A percentile compares a stretch with the other conserved stretches of the same genome.
These are phyloP conservation scores for Trichoderma guizhouense DNA, from an alignment of 2,329 filamentous ascomycete genomes.

Conservation along the genomic window DNA sequence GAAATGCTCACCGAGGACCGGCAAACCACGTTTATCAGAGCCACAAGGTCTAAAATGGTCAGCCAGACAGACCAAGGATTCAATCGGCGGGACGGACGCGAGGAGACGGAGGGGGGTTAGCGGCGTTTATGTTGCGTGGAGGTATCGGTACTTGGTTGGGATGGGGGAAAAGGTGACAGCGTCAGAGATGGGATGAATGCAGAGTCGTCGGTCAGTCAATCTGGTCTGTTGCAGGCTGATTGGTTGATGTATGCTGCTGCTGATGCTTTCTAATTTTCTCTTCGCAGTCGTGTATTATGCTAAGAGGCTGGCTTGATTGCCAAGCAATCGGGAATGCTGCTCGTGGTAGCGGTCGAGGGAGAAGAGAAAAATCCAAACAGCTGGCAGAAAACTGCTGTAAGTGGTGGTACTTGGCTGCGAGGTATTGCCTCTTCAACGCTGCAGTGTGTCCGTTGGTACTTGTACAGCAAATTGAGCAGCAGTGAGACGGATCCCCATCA, in stretches of 20 bases:
- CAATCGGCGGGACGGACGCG: conserved; percentile 10
- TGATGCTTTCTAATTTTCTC: not conserved
- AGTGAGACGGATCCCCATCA: conserved; percentile 13
- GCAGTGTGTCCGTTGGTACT: not conserved
- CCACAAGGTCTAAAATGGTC: conserved; percentile 6
- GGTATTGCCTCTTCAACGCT: not conserved
- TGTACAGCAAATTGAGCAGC: not conserved
- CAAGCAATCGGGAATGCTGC: not conserved
- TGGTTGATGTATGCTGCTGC: not conserved
- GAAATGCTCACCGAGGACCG: conserved; percentile 13
- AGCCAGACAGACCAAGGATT: not conserved
- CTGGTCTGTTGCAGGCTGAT: not conserved
- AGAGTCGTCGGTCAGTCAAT: not conserved
- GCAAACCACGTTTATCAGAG: not conserved
- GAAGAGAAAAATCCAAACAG: not conserved
- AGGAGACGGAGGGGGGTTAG: conserved; percentile 5
- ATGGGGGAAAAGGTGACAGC: not conserved
- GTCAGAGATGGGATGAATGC: not conserved
- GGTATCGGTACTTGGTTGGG: not conserved
- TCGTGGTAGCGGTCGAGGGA: not conserved
- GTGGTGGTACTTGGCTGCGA: not conserved
- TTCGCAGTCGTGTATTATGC: not conserved
- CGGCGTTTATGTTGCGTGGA: not conserved
- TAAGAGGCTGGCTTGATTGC: not conserved
- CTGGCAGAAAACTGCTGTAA: not conserved